Evolutionary conservation across 345 rosid genomes (phyloP).

Genomic region (Bruguiera gymnorhiza): DNA sequence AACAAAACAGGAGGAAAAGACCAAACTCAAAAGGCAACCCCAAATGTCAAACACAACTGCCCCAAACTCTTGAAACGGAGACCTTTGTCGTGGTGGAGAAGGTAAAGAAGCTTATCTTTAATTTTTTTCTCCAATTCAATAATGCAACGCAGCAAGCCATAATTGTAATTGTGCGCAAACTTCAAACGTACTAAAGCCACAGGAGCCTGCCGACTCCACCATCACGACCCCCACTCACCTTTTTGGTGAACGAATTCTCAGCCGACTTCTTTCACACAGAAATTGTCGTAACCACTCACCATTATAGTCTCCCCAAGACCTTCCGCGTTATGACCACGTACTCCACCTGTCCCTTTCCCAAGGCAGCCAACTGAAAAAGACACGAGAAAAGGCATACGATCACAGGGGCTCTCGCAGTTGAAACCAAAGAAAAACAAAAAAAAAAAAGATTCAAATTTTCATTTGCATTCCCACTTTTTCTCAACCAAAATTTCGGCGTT

Average conservation of each 20-base stretch:
- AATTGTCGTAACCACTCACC: neutral
- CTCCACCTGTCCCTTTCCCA: neutral
- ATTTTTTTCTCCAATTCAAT: no score
- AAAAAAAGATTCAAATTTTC: neutral
- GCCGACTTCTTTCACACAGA: neutral
- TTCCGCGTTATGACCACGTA: neutral
- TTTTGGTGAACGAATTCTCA: neutral
- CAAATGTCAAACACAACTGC: no score
- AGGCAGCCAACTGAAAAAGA: neutral
- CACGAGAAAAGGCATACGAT: neutral
- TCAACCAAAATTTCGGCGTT: neutral
- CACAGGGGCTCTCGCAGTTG: neutral
- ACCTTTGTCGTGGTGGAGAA: no score
- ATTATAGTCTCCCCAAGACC: neutral
- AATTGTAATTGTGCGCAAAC: no score
- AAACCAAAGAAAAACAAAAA: neutral
- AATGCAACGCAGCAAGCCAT: no score
- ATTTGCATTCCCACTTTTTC: neutral
- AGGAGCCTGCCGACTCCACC: neutral
- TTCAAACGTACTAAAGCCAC: neutral
- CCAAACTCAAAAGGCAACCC: no score
- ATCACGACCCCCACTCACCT: neutral
- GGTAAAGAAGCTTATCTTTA: no score
- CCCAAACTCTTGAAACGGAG: no score
- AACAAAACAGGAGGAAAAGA: no score